phyloP scores from a whole-genome alignment of 805 yeast species.

The Monosporozyma siamensis region DNA sequence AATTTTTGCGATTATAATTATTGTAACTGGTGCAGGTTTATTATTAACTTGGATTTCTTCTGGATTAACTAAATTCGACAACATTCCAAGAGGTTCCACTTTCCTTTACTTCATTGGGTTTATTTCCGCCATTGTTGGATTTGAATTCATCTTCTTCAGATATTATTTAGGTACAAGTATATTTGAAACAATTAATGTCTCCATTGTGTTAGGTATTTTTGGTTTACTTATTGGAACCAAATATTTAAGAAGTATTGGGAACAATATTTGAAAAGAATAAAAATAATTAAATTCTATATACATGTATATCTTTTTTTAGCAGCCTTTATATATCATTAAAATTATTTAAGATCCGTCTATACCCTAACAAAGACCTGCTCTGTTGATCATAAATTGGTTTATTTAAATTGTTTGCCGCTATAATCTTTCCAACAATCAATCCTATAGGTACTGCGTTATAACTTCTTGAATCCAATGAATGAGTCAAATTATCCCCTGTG shows the following conservation, averaged over 20 bases:
- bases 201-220: slow-evolving; percentile 39
- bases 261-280: slow-evolving; percentile 6
- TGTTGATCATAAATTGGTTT: slow-evolving; percentile 33
- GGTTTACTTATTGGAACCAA: slow-evolving; percentile 56
- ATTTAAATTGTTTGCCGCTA: slow-evolving; percentile 55
- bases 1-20: slow-evolving; percentile 39
- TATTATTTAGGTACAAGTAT: slow-evolving; percentile 28
- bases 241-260: slow-evolving; percentile 42
- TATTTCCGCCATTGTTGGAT: slow-evolving; percentile 20
- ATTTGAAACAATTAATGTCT: slow-evolving; percentile 22
- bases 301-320: background rate
- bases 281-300: background rate
- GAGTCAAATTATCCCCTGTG: slow-evolving; percentile 87
- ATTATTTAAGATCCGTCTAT: slow-evolving; percentile 46
- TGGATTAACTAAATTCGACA: slow-evolving; percentile 21
- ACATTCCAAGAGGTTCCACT: slow-evolving; percentile 20
- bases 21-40: slow-evolving; percentile 35
- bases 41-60: slow-evolving; percentile 36
- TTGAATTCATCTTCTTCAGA: slow-evolving; percentile 23
- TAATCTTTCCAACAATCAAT: slow-evolving; percentile 75
- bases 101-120: slow-evolving; percentile 19
- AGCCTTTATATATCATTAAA: slow-evolving; percentile 23
- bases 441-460: slow-evolving; percentile 90
- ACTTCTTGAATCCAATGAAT: slow-evolving; percentile 80
- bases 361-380: slow-evolving; percentile 37